These are phyloP conservation scores for Raffaelea ambrosiae DNA, from an alignment of 2,329 filamentous ascomycete genomes.

Conservation along the genomic window DNA sequence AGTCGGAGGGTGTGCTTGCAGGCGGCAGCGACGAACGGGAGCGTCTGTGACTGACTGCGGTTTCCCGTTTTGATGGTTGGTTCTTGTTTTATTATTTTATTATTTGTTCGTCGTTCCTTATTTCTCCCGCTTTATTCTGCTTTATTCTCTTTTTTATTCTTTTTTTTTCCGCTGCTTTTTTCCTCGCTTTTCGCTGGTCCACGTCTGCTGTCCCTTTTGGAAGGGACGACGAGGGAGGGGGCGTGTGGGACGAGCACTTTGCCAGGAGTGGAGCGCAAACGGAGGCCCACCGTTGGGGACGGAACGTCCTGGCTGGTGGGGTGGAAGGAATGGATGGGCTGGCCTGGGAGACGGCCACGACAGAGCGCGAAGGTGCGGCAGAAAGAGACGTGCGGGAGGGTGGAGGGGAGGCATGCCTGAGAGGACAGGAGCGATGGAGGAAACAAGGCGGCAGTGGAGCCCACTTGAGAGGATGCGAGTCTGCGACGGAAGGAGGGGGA, in stretches of 20 bases:
- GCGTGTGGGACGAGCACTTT: neutral
- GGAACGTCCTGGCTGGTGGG: neutral
- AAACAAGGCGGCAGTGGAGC: slow-evolving; percentile 1
- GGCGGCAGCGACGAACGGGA: neutral
- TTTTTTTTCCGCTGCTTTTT: neutral
- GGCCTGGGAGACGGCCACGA: neutral
- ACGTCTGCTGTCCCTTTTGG: neutral
- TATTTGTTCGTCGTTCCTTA: neutral
- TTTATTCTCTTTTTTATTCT: neutral
- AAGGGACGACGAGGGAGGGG: neutral
- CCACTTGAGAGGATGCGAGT: slow-evolving; percentile 1
- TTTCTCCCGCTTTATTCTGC: neutral
- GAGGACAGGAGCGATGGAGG: neutral
- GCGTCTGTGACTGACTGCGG: neutral
- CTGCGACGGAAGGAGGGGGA: slow-evolving; percentile 1
- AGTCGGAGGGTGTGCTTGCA: neutral
- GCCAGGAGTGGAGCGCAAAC: neutral
- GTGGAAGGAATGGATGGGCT: neutral
- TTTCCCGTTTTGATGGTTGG: no score
- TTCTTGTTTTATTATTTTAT: neutral
- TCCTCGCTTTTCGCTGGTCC: neutral
- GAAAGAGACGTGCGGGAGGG: neutral
- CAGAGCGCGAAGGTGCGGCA: neutral
- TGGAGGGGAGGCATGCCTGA: neutral
- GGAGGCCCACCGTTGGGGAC: neutral